Percentiles rank a stretch among this genome's conserved stretches.
Evolutionary conservation across 2,329 filamentous ascomycete genomes (phyloP).

Genomic region (Xylaria sp.): DNA sequence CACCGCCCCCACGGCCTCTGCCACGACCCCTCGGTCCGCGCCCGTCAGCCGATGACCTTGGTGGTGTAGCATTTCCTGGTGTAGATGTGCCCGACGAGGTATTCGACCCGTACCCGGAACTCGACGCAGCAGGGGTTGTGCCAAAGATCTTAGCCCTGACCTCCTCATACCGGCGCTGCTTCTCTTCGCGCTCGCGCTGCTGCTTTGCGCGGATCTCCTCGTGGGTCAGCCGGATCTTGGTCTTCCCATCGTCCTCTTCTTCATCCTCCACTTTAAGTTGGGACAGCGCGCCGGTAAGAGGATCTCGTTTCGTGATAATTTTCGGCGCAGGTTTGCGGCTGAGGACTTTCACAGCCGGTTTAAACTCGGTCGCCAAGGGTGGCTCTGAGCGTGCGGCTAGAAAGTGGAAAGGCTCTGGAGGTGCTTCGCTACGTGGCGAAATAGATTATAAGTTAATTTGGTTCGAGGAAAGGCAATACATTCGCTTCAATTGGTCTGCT

Average conservation of each 20-base stretch:
- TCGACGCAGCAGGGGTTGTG: conserved; percentile 42
- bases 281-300: conserved; percentile 59
- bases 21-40: conserved; percentile 62
- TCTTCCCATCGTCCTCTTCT: conserved; percentile 73
- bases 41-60: conserved; percentile 56
- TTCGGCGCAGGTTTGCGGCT: conserved; percentile 79
- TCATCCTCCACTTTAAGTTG: conserved; percentile 62
- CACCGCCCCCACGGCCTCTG: conserved; percentile 57
- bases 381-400: conserved; percentile 65
- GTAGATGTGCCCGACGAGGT: conserved; percentile 68
- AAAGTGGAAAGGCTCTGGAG: conserved; percentile 77
- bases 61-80: conserved; percentile 71
- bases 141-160: conserved; percentile 80
- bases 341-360: conserved; percentile 84
- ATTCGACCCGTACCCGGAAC: conserved; percentile 48
- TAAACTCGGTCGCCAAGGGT: conserved; percentile 75
- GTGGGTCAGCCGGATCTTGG: conserved; percentile 72
- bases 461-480: neutral
- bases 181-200: conserved; percentile 84
- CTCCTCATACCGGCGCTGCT: conserved; percentile 90
- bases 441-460: conserved; percentile 12
- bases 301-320: conserved; percentile 68
- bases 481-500: neutral
- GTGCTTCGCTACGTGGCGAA: conserved; percentile 69
- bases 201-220: conserved; percentile 84